phyloP scores from a whole-genome alignment of 169 alveolate genomes.

The Cryptosporidium xiaoi region DNA sequence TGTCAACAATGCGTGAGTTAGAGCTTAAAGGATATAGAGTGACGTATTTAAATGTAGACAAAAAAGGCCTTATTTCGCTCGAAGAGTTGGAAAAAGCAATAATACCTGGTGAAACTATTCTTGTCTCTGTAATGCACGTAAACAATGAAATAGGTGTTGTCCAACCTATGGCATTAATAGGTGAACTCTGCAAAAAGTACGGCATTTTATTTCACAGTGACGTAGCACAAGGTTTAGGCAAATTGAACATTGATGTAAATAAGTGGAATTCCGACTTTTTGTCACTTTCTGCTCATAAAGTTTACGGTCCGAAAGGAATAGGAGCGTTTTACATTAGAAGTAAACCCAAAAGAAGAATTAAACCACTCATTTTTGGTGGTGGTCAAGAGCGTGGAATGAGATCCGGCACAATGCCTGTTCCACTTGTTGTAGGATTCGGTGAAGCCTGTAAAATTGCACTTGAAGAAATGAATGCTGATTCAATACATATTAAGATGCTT shows the following conservation, averaged over 20 bases:
- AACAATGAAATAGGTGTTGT: conserved; percentile 98
- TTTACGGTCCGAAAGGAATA: conserved; percentile 99
- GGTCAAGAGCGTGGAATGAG: conserved; percentile 99
- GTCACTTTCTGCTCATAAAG: conserved; percentile 96
- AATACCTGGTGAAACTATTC: conserved; percentile 91
- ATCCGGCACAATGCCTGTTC: conserved; percentile 95
- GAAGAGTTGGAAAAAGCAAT: conserved; percentile 90
- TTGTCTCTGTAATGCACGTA: conserved; percentile 93
- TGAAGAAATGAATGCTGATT: conserved; percentile 93
- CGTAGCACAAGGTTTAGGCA: conserved; percentile 94
- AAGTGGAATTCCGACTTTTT: conserved; percentile 90
- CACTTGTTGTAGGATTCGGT: conserved; percentile 96
- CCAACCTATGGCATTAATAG: conserved; percentile 93
- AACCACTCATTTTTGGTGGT: conserved; percentile 97
- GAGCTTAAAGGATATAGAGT: conserved; percentile 92
- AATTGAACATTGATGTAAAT: conserved; percentile 93
- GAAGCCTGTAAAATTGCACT: conserved; percentile 93
- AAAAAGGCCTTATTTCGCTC: conserved; percentile 89
- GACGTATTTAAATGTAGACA: conserved; percentile 93
- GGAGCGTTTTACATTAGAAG: conserved; percentile 97
- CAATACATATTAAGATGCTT: conserved; percentile 86
- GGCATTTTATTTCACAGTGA: conserved; percentile 95
- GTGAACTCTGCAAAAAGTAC: conserved; percentile 91
- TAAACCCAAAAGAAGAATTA: conserved; percentile 94
- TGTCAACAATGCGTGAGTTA: conserved; percentile 90